Evolutionary conservation across 345 rosid genomes (phyloP).

Genomic region (Syzygium aqueum): DNA sequence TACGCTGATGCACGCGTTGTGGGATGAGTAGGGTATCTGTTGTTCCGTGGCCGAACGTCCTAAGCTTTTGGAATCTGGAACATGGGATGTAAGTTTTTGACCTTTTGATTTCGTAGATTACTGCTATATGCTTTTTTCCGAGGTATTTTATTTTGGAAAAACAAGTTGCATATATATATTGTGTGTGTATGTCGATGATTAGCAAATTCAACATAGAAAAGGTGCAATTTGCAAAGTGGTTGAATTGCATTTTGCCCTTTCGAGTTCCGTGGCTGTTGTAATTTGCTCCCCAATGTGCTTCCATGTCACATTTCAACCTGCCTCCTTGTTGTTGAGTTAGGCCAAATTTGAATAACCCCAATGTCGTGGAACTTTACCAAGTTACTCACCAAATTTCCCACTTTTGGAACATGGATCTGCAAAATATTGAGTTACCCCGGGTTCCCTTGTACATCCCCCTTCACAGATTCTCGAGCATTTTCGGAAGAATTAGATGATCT

Average conservation of each 20-base stretch:
- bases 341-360: neutral
- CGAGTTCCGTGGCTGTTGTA: neutral
- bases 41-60: neutral
- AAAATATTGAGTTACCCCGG: neutral
- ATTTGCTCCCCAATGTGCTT: neutral
- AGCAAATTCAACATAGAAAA: neutral
- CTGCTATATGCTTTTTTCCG: neutral
- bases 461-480: neutral
- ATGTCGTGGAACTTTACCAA: neutral
- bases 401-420: neutral
- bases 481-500: neutral
- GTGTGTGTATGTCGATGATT: neutral
- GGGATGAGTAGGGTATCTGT: fast-evolving
- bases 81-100: neutral
- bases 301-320: neutral
- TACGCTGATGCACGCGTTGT: neutral
- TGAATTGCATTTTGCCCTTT: neutral
- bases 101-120: too few relatives aligned
- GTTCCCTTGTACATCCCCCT: neutral
- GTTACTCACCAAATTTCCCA: neutral
- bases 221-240: neutral
- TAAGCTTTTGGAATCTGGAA: neutral
- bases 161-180: neutral
- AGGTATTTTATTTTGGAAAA: neutral
- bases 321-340: neutral